A percentile compares a stretch with the other conserved stretches of the same genome.
Evolutionary conservation across 2,329 filamentous ascomycete species (phyloP).

Genomic region (Arthrobotrys pseudoclavata): DNA sequence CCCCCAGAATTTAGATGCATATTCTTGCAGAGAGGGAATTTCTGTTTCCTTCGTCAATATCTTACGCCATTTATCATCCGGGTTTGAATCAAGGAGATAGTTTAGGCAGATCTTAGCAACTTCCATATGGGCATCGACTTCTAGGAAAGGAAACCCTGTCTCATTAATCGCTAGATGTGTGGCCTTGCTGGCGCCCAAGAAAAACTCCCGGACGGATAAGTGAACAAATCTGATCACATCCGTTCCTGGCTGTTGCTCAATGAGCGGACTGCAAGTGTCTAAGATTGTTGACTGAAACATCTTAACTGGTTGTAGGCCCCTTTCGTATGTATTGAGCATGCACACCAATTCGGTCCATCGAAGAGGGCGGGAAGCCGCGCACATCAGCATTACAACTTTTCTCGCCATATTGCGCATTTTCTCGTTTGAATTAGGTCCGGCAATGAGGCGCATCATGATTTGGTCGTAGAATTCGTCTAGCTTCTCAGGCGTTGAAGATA

Average conservation of each 20-base stretch:
- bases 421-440: background rate
- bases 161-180: background rate
- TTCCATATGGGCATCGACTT: slow-evolving; percentile 31
- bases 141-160: slow-evolving; percentile 18
- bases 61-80: background rate
- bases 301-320: background rate
- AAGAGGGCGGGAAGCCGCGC: slow-evolving; percentile 35
- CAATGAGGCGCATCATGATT: slow-evolving; percentile 18
- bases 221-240: slow-evolving; percentile 39
- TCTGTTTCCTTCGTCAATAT: background rate
- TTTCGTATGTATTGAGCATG: slow-evolving; percentile 32
- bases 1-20: slow-evolving; percentile 43
- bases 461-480: slow-evolving; percentile 29
- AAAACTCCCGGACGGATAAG: slow-evolving; percentile 37
- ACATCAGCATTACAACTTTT: slow-evolving; percentile 40
- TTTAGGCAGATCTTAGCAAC: slow-evolving; percentile 34
- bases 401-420: slow-evolving; percentile 17
- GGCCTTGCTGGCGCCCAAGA: slow-evolving; percentile 14
- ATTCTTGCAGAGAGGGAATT: slow-evolving; percentile 13
- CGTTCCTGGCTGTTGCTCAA: slow-evolving; percentile 27
- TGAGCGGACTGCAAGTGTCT: slow-evolving; percentile 33
- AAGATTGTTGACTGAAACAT: slow-evolving; percentile 29
- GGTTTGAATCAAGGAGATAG: slow-evolving; percentile 30
- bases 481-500: slow-evolving; percentile 17
- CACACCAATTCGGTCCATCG: slow-evolving; percentile 36